Evolutionary conservation across 257 asterid genomes (phyloP).

Genomic region (Solanum sejunctum): DNA sequence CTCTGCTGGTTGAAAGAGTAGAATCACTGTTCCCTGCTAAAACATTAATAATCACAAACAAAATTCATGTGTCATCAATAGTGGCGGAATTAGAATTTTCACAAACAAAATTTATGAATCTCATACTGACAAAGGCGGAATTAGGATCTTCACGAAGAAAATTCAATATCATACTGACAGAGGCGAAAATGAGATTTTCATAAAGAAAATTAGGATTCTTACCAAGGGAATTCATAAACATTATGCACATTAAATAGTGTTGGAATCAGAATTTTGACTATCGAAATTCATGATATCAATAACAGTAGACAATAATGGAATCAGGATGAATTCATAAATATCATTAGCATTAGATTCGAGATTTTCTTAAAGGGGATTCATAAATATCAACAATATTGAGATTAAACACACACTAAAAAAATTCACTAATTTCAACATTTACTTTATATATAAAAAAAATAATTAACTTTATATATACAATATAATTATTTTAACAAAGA

Average conservation of each 20-base stretch:
- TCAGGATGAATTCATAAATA: background rate
- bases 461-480: background rate
- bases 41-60: background rate
- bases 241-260: background rate
- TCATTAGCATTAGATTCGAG: background rate
- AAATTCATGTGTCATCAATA: too few species aligned
- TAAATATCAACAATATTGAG: background rate
- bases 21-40: conserved; percentile 66
- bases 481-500: background rate
- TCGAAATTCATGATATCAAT: background rate
- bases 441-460: background rate
- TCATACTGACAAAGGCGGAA: too few species aligned
- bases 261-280: background rate
- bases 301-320: background rate
- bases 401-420: too few species aligned
- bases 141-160: too few species aligned
- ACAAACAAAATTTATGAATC: background rate
- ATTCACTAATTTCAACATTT: background rate
- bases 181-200: background rate
- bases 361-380: background rate
- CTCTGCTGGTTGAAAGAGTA: conserved; percentile 90
- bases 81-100: too few species aligned
- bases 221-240: too few species aligned
- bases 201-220: too few species aligned
- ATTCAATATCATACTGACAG: background rate